Base-by-base conservation (phyloP, 108 stramenopile genomes). In the Seminavis robusta region DNA sequence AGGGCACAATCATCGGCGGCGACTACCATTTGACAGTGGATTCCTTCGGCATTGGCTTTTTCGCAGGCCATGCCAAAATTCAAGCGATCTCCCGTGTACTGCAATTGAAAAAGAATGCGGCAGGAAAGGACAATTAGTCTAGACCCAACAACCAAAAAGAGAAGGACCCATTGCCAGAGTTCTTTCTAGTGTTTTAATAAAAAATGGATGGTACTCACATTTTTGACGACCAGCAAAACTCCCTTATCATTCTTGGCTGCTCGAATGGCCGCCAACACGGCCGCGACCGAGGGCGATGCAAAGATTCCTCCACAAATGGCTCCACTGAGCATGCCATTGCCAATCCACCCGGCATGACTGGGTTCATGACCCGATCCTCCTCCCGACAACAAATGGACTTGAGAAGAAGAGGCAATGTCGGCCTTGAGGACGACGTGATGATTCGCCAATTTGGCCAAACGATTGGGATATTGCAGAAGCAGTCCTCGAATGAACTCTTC, bases 291-390 rank as follows among this genome's bases (percentile, higher is more conserved):
- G 5, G 99, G 99, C 52, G 77, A 80, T 10, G 99, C 99, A 69
- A 99, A 99, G 32, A 98, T 95, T 8, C 91, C 94, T 10, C 99
- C 99, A 47, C 89, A 87, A 4, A 99, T 93, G 25, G 98, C 97
- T 23, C 94, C 97, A 4, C 86, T 88, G 8, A 99, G 80, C 94
- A 97, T 94, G 20, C 96, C 96, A 0, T 59, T 24, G 0, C 97
- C 97, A 39, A 98, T 77, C 76, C 80, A 99, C 5, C 98, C 97
- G 13, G 95, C 97, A 62, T 97, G 97, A 32, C 81, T 71, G 11
- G 99, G 99, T 69, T 99, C 99, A 67, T 99, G 99, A 10, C 99
- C 99, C 49, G 80, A 81, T 13, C 98, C 99, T 17, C 99, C 99
- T 5, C 99, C 98, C 7, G 92, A 91, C 0, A 94, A 41, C 2